Evolutionary conservation across 495 filamentous ascomycete genomes (phyloP).

Genomic region (Trichocladium uniseriatum): DNA sequence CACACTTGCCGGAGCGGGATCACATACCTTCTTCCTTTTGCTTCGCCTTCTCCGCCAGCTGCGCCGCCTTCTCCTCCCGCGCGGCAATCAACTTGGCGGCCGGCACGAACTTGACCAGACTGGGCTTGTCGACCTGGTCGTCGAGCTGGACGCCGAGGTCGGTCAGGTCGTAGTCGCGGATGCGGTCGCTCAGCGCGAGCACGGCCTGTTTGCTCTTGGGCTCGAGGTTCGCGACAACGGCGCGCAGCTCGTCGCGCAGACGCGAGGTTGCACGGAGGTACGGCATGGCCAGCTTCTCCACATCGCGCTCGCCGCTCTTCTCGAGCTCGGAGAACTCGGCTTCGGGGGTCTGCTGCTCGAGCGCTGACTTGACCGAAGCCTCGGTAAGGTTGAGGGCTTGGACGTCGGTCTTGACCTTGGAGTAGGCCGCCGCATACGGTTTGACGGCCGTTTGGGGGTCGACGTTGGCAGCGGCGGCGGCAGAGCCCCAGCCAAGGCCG

Average conservation of each 20-base stretch:
- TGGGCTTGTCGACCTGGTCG: slow-evolving; percentile 58
- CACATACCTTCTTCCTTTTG: slow-evolving; percentile 51
- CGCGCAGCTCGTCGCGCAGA: slow-evolving; percentile 59
- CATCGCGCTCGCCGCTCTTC: slow-evolving; percentile 32
- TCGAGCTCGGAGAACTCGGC: slow-evolving; percentile 35
- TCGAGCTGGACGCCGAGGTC: slow-evolving; percentile 79
- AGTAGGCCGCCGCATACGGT: slow-evolving; percentile 35
- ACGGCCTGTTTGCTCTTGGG: slow-evolving; percentile 49
- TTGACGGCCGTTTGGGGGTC: slow-evolving; percentile 37
- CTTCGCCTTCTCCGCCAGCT: slow-evolving; percentile 44
- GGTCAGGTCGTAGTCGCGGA: slow-evolving; percentile 72
- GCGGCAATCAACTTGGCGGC: slow-evolving; percentile 62
- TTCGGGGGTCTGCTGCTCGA: slow-evolving; percentile 31
- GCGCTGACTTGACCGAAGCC: slow-evolving; percentile 20
- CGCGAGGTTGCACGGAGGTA: slow-evolving; percentile 55
- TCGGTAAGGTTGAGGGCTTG: slow-evolving; percentile 28
- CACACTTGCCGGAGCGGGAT: background rate
- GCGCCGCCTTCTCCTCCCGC: slow-evolving; percentile 56
- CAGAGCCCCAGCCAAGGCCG: slow-evolving; percentile 74
- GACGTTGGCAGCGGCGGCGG: slow-evolving; percentile 47
- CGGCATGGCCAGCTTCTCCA: slow-evolving; percentile 48
- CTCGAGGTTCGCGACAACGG: slow-evolving; percentile 46
- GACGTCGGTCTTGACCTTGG: slow-evolving; percentile 31
- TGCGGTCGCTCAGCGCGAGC: slow-evolving; percentile 61
- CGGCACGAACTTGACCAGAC: slow-evolving; percentile 73